Evolutionary conservation across 225 moss, liverwort and hornwort species (phyloP), one percentile per base, ranked within the genome.

Genomic region (Polytrichum formosum): DNA sequence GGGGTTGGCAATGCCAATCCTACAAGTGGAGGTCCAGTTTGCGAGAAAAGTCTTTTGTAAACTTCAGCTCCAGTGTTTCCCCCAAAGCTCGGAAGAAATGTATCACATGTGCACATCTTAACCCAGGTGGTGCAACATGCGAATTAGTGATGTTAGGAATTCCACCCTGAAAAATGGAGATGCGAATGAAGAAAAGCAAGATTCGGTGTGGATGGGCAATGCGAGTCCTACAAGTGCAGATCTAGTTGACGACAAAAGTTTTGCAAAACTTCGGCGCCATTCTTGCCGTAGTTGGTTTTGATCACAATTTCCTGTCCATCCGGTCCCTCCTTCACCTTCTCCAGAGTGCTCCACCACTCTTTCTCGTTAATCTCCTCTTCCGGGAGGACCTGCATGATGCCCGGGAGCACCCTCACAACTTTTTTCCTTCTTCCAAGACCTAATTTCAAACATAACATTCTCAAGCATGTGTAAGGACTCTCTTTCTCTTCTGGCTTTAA

Each of bases 301-400:
- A 96, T 84, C 1, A 90, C 70, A 74, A 93, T 88, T 75, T 96
- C 87, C 53, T 93, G 79, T 46, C 17, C 71, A 26, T 74, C 75
- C 0, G 23, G 66, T 67, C 73, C 75, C 8, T 58, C 0, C 66
- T 87, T 93, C 21, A 91, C 72, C 62, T 86, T 80, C 64, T 90
- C 77, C 69, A 96, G 78, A 56, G 70, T 84, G 27, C 82, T 78
- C 95, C 91, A 93, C 95, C 95, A 96, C 63, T 83, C 83, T 56
- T 88, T 86, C 68, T 90, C 86, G 72, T 91, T 70, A 1, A 96
- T 69, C 10, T 84, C 74, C 69, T 96, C 87, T 63, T 70, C 67
- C 56, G 0, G 1, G 10, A 59, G 18, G 1, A 55, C 1, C 75
- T 78, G 8, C 1, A 35, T 22, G 59, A 16, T 21, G 13, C 59